Conservation (phyloP, 148 eudicot species). For the Silene uniflora region DNA sequence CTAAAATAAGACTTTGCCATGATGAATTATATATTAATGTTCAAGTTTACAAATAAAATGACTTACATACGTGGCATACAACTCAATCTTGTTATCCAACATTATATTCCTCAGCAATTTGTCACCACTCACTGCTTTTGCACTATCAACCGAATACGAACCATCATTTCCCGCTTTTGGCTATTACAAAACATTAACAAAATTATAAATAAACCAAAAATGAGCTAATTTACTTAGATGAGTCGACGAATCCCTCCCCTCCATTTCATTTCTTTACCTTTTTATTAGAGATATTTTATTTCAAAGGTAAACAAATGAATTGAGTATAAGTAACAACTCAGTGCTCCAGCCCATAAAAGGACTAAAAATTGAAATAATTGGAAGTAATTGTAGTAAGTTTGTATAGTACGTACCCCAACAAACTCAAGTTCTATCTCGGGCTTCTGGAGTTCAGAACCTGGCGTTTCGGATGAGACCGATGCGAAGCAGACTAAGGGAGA, state of each 20-base stretch:
- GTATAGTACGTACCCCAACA: slow-evolving; percentile 62
- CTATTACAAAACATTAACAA: slow-evolving; percentile 27
- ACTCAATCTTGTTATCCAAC: slow-evolving; percentile 89
- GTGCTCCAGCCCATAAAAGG: no score
- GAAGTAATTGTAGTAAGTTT: no score
- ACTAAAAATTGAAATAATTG: no score
- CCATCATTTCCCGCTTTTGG: slow-evolving; percentile 64
- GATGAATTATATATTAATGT: no score
- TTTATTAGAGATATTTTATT: no score
- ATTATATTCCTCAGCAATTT: slow-evolving; percentile 81
- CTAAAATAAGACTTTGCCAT: no score
- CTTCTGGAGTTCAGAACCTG: slow-evolving; percentile 28
- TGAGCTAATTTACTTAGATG: no score
- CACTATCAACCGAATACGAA: slow-evolving; percentile 54
- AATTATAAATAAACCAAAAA: not conserved
- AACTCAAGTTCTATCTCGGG: slow-evolving; percentile 84
- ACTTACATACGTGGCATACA: slow-evolving; percentile 92
- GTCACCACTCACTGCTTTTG: slow-evolving; percentile 71
- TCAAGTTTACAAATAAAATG: no score
- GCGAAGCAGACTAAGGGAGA: slow-evolving; percentile 30
- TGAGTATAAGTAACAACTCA: no score
- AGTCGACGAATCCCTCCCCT: no score
- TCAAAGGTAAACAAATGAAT: no score
- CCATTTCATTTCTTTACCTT: no score
- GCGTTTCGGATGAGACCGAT: slow-evolving; percentile 35